Evolutionary conservation across 1,139 yeast genomes (phyloP), one percentile per base, ranked within the genome.

Genomic region (Hyphopichia burtonii): DNA sequence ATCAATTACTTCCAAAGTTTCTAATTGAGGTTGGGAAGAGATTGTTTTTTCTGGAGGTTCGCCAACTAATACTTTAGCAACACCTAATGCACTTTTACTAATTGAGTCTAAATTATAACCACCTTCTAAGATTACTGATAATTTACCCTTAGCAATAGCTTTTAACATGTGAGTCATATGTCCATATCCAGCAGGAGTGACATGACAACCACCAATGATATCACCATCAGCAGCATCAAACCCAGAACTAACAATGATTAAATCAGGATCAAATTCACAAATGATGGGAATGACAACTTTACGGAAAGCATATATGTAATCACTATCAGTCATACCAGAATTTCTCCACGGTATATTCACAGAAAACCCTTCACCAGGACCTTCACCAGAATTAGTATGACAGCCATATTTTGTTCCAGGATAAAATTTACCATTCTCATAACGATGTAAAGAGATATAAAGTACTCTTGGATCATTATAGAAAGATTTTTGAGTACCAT

Each of bases 171-270:
- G 96, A 2, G 98, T 88, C 96, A 94, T 89, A 50, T 89, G 91
- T 7, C 96, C 97, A 60, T 93, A 94, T 15, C 97, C 96, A 35
- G 90, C 86, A 2, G 99, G 99, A 0, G 96, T 79, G 3, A 94
- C 96, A 61, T 88, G 95, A 61, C 97, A 93, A 33, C 94, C 96
- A n/a, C 99, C 99, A 51, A 94, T 88, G 43, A 89, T 84, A 65
- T 94, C 99, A 41, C 98, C 99, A 54, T 88, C 96, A 0, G 99
- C 99, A 19, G 99, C 99, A 67, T 93, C 99, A 57, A 93, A 93
- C 0, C 99, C 99, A 0, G 98, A 84, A 34, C 96, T 88, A 28
- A 94, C 84, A 32, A 94, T 88, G 6, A 90, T 90, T 51, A 94
- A 72, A 65, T 94, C 99, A 0, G 99, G 98, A 55, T 85, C 84